Conservation (phyloP, 345 rosid genomes). For the Geranium rotundifolium region DNA sequence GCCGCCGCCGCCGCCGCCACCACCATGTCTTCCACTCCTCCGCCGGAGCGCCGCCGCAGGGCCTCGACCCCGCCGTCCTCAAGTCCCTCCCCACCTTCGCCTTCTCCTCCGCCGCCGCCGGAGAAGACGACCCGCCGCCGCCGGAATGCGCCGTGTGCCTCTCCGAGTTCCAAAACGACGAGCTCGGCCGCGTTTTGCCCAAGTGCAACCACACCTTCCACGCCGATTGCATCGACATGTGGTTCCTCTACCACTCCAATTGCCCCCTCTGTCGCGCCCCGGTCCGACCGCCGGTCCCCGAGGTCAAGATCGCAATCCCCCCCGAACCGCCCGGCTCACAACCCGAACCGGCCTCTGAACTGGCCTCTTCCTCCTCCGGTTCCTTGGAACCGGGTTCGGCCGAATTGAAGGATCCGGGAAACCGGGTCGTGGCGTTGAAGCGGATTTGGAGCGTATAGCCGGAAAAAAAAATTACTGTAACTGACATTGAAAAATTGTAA, state of each 20-base stretch:
- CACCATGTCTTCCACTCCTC: slow-evolving; percentile 21
- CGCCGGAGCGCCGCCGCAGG: slow-evolving; percentile 4
- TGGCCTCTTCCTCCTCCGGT: slow-evolving; percentile 15
- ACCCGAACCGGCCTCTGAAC: slow-evolving; percentile 13
- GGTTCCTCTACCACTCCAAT: slow-evolving; percentile 64
- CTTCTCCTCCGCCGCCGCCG: slow-evolving; percentile 18
- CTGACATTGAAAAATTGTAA: background rate
- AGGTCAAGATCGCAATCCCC: too few species aligned
- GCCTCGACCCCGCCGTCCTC: slow-evolving; percentile 39
- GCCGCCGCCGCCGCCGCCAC: slow-evolving; percentile 34
- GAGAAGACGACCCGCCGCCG: slow-evolving; percentile 6
- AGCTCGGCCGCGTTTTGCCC: slow-evolving; percentile 53
- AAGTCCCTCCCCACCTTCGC: slow-evolving; percentile 46
- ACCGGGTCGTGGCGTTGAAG: slow-evolving; percentile 21
- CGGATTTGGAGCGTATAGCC: slow-evolving; percentile 21
- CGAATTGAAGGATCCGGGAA: slow-evolving; percentile 16
- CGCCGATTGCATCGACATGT: slow-evolving; percentile 67
- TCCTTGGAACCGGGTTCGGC: slow-evolving; percentile 11
- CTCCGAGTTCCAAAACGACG: slow-evolving; percentile 62
- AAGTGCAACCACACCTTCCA: slow-evolving; percentile 68
- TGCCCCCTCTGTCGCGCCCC: slow-evolving; percentile 82
- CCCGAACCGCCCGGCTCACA: slow-evolving; percentile 7
- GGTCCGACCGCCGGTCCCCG: too few species aligned
- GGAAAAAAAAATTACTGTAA: background rate
- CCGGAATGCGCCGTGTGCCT: slow-evolving; percentile 75